Base-by-base conservation (phyloP, 164 flowering plant genomes). In the Umbellularia californica region DNA sequence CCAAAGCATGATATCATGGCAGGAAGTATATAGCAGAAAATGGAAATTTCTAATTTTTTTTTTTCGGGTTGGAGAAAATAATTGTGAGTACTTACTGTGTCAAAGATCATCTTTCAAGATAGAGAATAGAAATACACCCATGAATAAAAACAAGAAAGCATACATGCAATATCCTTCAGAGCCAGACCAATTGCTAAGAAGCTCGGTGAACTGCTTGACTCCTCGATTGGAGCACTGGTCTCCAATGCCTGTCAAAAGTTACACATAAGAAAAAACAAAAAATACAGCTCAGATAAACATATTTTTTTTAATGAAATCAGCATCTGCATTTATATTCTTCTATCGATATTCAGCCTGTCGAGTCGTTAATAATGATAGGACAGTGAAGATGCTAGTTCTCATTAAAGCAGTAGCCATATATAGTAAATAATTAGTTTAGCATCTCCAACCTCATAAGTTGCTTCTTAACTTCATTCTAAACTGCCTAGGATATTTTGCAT, bases 131-230 rank as follows among this genome's bases (percentile, higher is more conserved):
- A 23, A 9, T 2, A 50, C 50, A 68, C 17, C 11, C 20, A 41
- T 20, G 10, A 19, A 67, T 55, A 65, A 72, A 72, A 30, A 62
- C 0, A 50, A 67, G 14, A 58, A 30, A 50, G 22, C 88, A 77
- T 89, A 93, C 97, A 93, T 23, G 90, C 97, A 93, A 82, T 81
- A 83, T 73, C 97, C 98, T 77, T 83, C 30, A 78, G 90, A 84
- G n/a, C 84, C 84, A 66, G 98, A 93, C 81, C 79, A 86, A 63
- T 76, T 74, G 72, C 78, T 80, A 41, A 93, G 84, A 55, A 73
- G 78, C 80, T 84, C 77, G 22, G 94, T 93, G 79, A 93, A 90
- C 11, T 84, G 85, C 63, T 82, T 81, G 3, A 89, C 78, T 75
- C 92, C 90, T 69, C 69, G 68, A 79, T 86, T 77, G 12, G 90